phyloP scores from a whole-genome alignment of 2,329 filamentous ascomycete genomes.

The Fusarium tuaranense region DNA sequence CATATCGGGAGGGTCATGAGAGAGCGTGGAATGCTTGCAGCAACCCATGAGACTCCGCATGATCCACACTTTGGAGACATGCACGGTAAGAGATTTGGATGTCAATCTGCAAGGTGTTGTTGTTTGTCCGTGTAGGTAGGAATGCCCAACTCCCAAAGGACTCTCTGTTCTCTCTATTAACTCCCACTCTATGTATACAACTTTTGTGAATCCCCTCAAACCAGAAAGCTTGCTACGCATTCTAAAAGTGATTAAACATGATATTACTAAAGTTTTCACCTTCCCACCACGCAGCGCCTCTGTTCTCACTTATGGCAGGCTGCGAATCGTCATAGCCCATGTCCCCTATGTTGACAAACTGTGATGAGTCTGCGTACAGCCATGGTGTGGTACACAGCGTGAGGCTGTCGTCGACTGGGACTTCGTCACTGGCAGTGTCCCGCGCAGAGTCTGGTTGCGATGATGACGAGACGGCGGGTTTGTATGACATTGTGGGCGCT shows the following conservation, averaged over 20 bases:
- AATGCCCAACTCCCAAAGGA: not conserved
- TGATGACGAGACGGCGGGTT: conserved; percentile 36
- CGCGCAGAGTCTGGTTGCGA: conserved; percentile 38
- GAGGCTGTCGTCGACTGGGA: conserved; percentile 50
- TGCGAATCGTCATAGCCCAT: conserved; percentile 49
- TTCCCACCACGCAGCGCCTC: conserved; percentile 55
- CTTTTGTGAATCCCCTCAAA: not conserved
- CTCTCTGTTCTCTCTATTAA: not conserved
- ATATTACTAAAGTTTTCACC: conserved; percentile 53
- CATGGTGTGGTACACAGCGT: conserved; percentile 57
- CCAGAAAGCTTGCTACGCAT: not conserved
- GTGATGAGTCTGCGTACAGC: conserved; percentile 56
- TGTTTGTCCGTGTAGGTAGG: not conserved
- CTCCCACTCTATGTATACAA: not conserved
- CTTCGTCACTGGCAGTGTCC: conserved; percentile 44
- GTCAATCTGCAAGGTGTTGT: not conserved
- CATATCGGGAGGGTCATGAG: conserved; percentile 26
- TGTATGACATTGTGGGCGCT: conserved; percentile 56
- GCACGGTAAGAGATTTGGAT: not conserved
- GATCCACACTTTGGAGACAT: conserved; percentile 10
- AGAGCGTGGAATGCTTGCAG: conserved; percentile 13
- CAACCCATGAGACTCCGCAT: conserved; percentile 6
- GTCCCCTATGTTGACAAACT: conserved; percentile 53
- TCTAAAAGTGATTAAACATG: conserved; percentile 54
- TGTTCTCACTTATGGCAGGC: conserved; percentile 36